Base-by-base conservation (phyloP, 2,329 filamentous ascomycete species). In the Alternaria metachromatica region DNA sequence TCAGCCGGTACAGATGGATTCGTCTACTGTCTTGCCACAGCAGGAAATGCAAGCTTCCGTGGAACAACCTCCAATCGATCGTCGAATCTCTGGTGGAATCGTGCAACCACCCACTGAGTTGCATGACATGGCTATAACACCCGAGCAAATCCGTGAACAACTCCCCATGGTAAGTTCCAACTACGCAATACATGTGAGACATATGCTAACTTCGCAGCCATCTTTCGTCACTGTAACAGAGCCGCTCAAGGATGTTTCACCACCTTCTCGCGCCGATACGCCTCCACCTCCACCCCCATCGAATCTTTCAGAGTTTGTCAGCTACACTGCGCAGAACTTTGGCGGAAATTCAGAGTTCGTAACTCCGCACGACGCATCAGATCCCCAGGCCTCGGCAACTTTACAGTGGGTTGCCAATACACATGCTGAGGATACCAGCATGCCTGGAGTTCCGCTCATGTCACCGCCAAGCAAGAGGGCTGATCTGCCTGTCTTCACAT, bases 401-500 rank as follows among this genome's bases (percentile, higher is more conserved):
- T 55, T 79, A 21, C 77, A 78, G 45, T 80, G 78, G 79, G 46
- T 78, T 21, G 66, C 79, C 62, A 67, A 80, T 70, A 64, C 69
- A 13, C 62, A 70, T n/a, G 60, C 66, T 9, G 56, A 59, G 18
- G 55, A 64, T 45, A 41, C 54, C 23, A 59, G 61, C 9, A 54
- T 64, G 41, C 55, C 25, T n/a, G 58, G 26, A 21, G 46, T 65
- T 15, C 68, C 55, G n/a, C 69, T 69, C 45, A 63, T 73, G 67
- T 75, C 78, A 44, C 72, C 76, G 2, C 63, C 76, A 12, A 72
- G 74, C 51, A 81, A 80, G 46, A 82, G 78, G 62, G 75, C 81
- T 18, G 81, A 82, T 21, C 74, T 87, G 26, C 85, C 86, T 3
- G 77, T 84, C 1, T 86, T 87, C 62, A 84, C 82, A 18, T 80